These are phyloP conservation scores for Aphanomyces cochlioides DNA, from an alignment of 352 stramenopile genomes.

Conservation along the genomic window DNA sequence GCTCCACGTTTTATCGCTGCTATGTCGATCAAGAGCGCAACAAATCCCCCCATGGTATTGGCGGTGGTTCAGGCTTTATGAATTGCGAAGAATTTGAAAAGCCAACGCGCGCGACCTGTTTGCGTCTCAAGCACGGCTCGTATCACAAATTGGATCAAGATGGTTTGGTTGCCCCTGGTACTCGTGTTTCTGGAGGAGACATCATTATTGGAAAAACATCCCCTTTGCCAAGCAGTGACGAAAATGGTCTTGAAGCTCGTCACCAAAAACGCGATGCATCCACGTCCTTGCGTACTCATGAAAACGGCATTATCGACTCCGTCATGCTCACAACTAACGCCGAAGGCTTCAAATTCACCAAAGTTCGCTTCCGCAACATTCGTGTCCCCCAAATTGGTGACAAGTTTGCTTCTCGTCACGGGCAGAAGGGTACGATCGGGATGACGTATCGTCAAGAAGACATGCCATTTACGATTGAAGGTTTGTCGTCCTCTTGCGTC, in stretches of 20 bases:
- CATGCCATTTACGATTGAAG: slow-evolving; percentile 99
- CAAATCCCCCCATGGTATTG: slow-evolving; percentile 70
- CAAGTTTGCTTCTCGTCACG: slow-evolving; percentile 95
- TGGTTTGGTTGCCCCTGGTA: slow-evolving; percentile 94
- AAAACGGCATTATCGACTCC: slow-evolving; percentile 99
- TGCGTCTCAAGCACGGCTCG: slow-evolving; percentile 93
- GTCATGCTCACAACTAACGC: slow-evolving; percentile 98
- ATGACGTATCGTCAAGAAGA: slow-evolving; percentile 99
- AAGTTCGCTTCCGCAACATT: slow-evolving; percentile 98
- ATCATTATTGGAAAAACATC: slow-evolving; percentile 99
- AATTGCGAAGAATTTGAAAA: slow-evolving; percentile 95
- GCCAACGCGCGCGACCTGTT: slow-evolving; percentile 90
- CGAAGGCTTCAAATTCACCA: slow-evolving; percentile 96
- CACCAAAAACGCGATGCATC: slow-evolving; percentile 97
- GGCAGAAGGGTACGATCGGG: slow-evolving; percentile 94
- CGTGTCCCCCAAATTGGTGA: slow-evolving; percentile 98
- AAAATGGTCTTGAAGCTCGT: slow-evolving; percentile 76
- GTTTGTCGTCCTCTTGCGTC: slow-evolving; percentile 28
- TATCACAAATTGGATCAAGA: slow-evolving; percentile 99
- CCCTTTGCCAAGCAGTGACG: slow-evolving; percentile 74
- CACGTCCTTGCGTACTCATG: slow-evolving; percentile 96
- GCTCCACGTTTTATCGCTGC: slow-evolving; percentile 98
- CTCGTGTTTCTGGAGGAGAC: slow-evolving; percentile 96
- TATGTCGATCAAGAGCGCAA: slow-evolving; percentile 95
- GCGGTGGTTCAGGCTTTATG: slow-evolving; percentile 48